phyloP scores from a whole-genome alignment of 2,329 filamentous ascomycete genomes.

The Rutstroemia sp. region DNA sequence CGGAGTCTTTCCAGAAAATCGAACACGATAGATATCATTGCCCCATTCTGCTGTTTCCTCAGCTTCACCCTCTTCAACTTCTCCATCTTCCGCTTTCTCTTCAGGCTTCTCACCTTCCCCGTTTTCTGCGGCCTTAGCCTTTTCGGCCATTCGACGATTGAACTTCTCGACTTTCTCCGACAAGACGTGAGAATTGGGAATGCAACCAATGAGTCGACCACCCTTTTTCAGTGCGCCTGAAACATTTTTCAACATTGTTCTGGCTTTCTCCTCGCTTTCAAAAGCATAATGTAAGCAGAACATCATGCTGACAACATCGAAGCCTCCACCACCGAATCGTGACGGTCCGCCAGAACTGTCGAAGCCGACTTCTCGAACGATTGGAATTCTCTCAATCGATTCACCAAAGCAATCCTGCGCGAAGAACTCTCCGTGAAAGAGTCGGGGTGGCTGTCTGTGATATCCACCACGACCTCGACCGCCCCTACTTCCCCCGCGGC shows the following conservation, averaged over 20 bases:
- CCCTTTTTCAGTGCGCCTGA: constrained; percentile 87
- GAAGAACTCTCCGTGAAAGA: constrained; percentile 83
- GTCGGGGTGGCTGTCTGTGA: constrained; percentile 41
- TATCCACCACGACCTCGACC: constrained; percentile 43
- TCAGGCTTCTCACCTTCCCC: constrained; percentile 32
- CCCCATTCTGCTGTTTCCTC: constrained; percentile 74
- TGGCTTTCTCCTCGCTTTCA: constrained; percentile 81
- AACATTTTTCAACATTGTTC: constrained; percentile 89
- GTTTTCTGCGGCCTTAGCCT: constrained; percentile 29
- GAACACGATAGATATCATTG: constrained; percentile 85
- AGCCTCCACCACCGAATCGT: constrained; percentile 67
- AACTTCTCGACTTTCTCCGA: constrained; percentile 69
- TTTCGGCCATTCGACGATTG: constrained; percentile 49
- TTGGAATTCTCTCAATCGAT: constrained; percentile 70
- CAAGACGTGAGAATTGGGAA: constrained; percentile 93
- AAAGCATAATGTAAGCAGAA: constrained; percentile 99
- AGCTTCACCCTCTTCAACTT: constrained; percentile 53
- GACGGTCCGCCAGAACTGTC: constrained; percentile 58
- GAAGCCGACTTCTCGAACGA: constrained; percentile 82
- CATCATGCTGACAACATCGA: constrained; percentile 98
- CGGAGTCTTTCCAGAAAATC: constrained; percentile 77
- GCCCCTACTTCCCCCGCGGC: constrained; percentile 47
- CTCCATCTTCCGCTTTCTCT: constrained; percentile 32
- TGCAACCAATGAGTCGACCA: constrained; percentile 87
- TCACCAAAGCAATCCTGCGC: constrained; percentile 91